phyloP scores from a whole-genome alignment of 2,329 filamentous ascomycete species.

The Magnaporthiopsis incrustans region DNA sequence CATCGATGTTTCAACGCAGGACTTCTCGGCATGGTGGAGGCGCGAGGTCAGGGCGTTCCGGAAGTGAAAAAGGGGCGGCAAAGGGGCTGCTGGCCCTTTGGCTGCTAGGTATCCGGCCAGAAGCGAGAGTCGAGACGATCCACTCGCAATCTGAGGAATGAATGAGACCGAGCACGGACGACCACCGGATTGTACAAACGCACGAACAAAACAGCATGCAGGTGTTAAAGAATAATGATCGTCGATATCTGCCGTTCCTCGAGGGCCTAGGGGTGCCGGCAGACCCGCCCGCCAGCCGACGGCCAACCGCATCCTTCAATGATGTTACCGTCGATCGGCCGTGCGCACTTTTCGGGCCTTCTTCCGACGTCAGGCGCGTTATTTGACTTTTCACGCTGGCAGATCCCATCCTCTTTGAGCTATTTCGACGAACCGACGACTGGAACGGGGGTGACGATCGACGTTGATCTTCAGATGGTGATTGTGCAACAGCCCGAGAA shows the following conservation, averaged over 20 bases:
- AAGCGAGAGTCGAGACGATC: not conserved
- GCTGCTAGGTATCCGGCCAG: not conserved
- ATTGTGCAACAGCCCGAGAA: not conserved
- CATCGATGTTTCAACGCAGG: conserved; percentile 64
- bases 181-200: not conserved
- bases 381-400: not conserved
- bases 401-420: not conserved
- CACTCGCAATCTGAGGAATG: not conserved
- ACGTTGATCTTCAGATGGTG: not conserved
- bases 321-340: not conserved
- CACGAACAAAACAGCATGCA: not conserved
- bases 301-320: not conserved
- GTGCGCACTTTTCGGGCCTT: not conserved
- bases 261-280: not conserved
- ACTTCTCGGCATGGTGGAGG: conserved; percentile 78
- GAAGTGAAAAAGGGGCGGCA: conserved; percentile 29
- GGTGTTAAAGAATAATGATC: not conserved
- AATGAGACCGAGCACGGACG: not conserved
- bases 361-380: not conserved
- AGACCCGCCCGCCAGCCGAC: not conserved
- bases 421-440: not conserved
- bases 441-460: not conserved
- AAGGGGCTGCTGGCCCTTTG: not conserved
- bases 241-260: not conserved
- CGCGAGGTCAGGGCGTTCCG: conserved; percentile 52